Percentiles rank a stretch among this genome's conserved stretches.
Conservation (phyloP, 306 rosid species). For the Sindora glabra region DNA sequence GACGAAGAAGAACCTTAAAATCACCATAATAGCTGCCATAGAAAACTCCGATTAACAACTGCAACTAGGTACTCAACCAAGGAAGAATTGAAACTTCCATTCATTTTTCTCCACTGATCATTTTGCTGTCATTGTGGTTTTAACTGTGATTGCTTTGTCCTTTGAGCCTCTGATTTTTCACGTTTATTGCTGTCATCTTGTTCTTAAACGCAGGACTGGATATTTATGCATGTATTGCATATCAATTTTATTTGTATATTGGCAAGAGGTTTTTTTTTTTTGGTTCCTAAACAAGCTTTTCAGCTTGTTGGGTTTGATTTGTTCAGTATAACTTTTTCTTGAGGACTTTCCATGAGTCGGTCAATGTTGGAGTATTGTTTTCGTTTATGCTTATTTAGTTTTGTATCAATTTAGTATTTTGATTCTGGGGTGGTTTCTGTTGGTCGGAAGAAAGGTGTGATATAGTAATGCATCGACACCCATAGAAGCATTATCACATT, state of each 20-base stretch:
- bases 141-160: background rate
- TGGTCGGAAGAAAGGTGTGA: background rate
- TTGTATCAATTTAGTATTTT: slow-evolving; percentile 2
- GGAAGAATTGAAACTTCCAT: slow-evolving; percentile 14
- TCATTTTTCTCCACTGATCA: slow-evolving; percentile 21
- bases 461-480: slow-evolving; percentile 1
- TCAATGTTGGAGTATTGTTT: background rate
- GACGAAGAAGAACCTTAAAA: slow-evolving; percentile 9
- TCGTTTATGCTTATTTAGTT: background rate
- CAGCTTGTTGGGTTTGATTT: slow-evolving; percentile 19
- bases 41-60: slow-evolving; percentile 45
- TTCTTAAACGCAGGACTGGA: background rate
- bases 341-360: background rate
- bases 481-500: background rate
- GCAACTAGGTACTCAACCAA: slow-evolving; percentile 41
- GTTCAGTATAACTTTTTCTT: background rate
- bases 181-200: background rate
- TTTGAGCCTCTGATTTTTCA: background rate
- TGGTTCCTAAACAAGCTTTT: background rate
- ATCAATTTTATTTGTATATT: background rate
- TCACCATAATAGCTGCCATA: slow-evolving; percentile 12
- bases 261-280: background rate
- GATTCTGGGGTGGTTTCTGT: background rate
- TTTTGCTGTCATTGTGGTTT: slow-evolving; percentile 17
- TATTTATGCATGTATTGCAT: background rate